These are phyloP conservation scores for Hibiscus syriacus DNA, from an alignment of 345 rosid genomes.

Conservation along the genomic window DNA sequence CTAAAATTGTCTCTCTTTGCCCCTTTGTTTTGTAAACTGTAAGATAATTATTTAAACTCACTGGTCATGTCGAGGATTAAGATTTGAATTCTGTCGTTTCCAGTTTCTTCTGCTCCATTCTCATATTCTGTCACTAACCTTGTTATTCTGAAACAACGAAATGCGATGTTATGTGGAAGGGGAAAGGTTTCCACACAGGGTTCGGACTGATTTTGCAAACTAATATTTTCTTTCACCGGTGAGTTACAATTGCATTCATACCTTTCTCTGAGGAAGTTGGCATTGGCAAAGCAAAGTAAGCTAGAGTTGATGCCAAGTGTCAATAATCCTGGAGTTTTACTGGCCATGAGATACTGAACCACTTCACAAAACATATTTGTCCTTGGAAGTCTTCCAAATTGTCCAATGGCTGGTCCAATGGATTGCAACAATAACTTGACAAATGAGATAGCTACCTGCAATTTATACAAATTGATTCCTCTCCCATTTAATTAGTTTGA, in stretches of 20 bases:
- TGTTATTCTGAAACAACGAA: too few species aligned
- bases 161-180: not conserved
- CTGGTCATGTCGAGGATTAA: constrained; percentile 67
- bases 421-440: constrained; percentile 53
- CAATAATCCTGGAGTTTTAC: too few species aligned
- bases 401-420: constrained; percentile 51
- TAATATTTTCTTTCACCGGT: too few species aligned
- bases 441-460: constrained; percentile 69
- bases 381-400: constrained; percentile 53
- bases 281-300: constrained; percentile 84
- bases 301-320: too few species aligned
- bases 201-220: too few species aligned
- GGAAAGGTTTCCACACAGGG: too few species aligned
- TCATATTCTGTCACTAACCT: constrained; percentile 40
- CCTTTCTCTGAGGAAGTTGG: constrained; percentile 68
- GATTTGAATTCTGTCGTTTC: constrained; percentile 27
- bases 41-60: constrained; percentile 21
- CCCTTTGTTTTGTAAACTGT: not conserved
- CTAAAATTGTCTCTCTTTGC: not conserved
- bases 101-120: constrained; percentile 22
- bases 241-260: not conserved
- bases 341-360: too few species aligned
- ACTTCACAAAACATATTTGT: too few species aligned
- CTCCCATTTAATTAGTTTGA: too few species aligned
- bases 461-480: not conserved